Base-by-base conservation (phyloP, 2,329 filamentous ascomycete genomes). In the Allantophomopsis lycopodina region DNA sequence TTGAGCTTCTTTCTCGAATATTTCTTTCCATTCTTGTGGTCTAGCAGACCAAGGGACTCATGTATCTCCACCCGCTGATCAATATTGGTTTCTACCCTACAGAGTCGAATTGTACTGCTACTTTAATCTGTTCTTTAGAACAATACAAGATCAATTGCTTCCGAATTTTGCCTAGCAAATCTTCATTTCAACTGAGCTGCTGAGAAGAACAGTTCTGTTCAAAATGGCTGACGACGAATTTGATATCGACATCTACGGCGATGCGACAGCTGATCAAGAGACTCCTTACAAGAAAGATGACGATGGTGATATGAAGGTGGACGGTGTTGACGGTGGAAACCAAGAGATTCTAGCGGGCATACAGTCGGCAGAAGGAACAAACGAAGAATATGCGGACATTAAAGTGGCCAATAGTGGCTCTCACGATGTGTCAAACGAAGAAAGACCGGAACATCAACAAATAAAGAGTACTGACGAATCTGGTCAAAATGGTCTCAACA, bases 231-330 rank as follows among this genome's bases (percentile, higher is more conserved):
- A 45, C 51, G 76, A 80, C 52, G 76, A 80, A 51, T 81, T 79
- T 57, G 78, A 82, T 50, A 80, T 83, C 60, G 78, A 83, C 49
- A 77, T 82, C 52, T 83, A 82, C 54, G 77, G 75, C 50, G 77
- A 80, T 50, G 63, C 65, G 42, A 63, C 61, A 44, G 60, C 62
- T 41, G 65, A 71, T 17, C 60, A 66, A 43, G 58, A 63, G 45
- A 53, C 47, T 14, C 48, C 50, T 20, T 49, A 55, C 41, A 57
- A 56, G 42, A 57, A 57, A 35, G 59, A 60, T 39, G 50, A 49
- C 32, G 55, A 58, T 34, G 52, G 52, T 41, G 56, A 57, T 42
- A 48, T 61, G 40, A 54, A 59, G 36, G 56, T 60, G 39, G 58
- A 61, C 39, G 56, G 53, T 5, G 39, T 47, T 14, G 53, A 53